A percentile compares a stretch with the other conserved stretches of the same genome.
Conservation (phyloP, 495 filamentous ascomycete genomes). For the Evansstolkia leycettana region DNA sequence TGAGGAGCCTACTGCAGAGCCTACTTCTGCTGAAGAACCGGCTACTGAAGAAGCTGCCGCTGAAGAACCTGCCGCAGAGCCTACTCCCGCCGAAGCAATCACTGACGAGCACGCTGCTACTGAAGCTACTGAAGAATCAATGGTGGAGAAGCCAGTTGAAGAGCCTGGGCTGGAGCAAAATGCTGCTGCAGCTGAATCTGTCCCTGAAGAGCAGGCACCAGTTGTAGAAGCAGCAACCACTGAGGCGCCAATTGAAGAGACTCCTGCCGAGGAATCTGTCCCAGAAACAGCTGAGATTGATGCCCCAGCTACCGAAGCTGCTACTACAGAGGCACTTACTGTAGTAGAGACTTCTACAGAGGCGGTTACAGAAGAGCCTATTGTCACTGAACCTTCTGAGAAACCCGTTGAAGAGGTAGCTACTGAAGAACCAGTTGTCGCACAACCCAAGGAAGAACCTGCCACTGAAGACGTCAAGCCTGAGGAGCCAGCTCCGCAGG, state of each 20-base stretch:
- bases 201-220: too few relatives aligned
- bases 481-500: slow-evolving; percentile 2
- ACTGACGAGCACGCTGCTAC: slow-evolving; percentile 2
- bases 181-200: too few relatives aligned
- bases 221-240: too few relatives aligned
- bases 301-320: too few relatives aligned
- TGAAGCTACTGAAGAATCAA: slow-evolving; percentile 3
- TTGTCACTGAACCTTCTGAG: slow-evolving; percentile 1
- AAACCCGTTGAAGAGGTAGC: slow-evolving; percentile 1
- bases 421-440: background rate
- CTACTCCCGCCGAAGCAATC: slow-evolving; percentile 2
- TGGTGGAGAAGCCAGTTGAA: slow-evolving; percentile 1
- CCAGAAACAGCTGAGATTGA: too few relatives aligned
- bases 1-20: slow-evolving; percentile 1
- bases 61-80: slow-evolving; percentile 3
- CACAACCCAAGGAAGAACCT: slow-evolving; percentile 2
- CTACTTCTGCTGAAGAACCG: background rate
- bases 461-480: background rate
- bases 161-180: too few relatives aligned
- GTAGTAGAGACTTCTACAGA: background rate
- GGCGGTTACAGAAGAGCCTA: slow-evolving; percentile 1
- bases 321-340: background rate
- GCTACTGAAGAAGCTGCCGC: background rate
- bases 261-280: too few relatives aligned
- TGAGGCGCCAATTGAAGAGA: too few relatives aligned